Conservation (phyloP, 2,329 filamentous ascomycete species). For the Ciborinia camelliae region DNA sequence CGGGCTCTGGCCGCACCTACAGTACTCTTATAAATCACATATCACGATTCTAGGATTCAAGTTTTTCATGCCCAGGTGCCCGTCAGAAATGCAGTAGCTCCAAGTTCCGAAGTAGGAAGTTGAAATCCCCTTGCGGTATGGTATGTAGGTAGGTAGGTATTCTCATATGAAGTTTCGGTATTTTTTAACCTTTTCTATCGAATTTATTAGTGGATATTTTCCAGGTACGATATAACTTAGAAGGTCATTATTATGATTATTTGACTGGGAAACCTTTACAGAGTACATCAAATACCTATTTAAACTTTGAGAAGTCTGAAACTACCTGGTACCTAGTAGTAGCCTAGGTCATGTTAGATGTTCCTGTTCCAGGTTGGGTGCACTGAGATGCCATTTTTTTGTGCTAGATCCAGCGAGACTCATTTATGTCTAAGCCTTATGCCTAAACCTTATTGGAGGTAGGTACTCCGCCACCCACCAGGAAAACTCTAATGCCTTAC, state of each 20-base stretch:
- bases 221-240: not conserved
- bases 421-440: too few relatives aligned
- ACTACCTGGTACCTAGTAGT: too few relatives aligned
- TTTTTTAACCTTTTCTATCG: too few relatives aligned
- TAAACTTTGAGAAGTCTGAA: not conserved
- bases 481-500: not conserved
- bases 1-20: not conserved
- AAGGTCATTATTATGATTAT: too few relatives aligned
- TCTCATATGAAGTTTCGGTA: not conserved
- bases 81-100: not conserved
- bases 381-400: too few relatives aligned
- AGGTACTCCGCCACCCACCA: not conserved
- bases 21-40: not conserved
- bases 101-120: too few relatives aligned
- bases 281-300: not conserved
- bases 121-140: not conserved
- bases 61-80: constrained; percentile 10
- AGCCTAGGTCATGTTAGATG: too few relatives aligned
- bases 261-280: not conserved
- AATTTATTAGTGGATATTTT: not conserved
- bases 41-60: constrained; percentile 1
- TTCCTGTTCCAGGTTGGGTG: too few relatives aligned
- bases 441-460: constrained; percentile 2
- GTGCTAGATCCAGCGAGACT: too few relatives aligned
- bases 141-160: too few relatives aligned